These are phyloP conservation scores for Suaeda aralocaspica DNA, from an alignment of 148 eudicot species.

Conservation along the genomic window DNA sequence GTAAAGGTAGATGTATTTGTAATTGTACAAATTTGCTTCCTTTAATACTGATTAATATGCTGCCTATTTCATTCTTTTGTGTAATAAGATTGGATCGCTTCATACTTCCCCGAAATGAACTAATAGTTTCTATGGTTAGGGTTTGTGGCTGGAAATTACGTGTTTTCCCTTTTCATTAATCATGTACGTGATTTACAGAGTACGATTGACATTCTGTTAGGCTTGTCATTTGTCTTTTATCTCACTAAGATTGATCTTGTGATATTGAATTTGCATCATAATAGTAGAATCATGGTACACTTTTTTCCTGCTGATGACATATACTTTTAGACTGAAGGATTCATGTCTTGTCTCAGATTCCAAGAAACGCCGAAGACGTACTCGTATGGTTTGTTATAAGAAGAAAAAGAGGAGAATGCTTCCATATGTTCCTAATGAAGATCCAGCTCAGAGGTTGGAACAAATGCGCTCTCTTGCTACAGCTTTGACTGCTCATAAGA, in stretches of 20 bases:
- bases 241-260: neutral
- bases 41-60: neutral
- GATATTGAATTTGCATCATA: neutral
- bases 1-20: neutral
- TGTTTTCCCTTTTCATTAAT: neutral
- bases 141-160: neutral
- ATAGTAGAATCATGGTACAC: neutral
- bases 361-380: slow-evolving; percentile 69
- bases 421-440: slow-evolving; percentile 62
- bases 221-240: neutral
- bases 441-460: slow-evolving; percentile 47
- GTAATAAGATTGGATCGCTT: neutral
- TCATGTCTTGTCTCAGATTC: slow-evolving; percentile 39
- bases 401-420: slow-evolving; percentile 62
- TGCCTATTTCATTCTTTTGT: neutral
- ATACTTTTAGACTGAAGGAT: slow-evolving; percentile 16
- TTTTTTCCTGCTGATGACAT: neutral
- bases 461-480: slow-evolving; percentile 86
- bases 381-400: slow-evolving; percentile 59
- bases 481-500: slow-evolving; percentile 53
- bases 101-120: neutral
- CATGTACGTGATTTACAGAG: neutral
- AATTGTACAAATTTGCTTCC: neutral
- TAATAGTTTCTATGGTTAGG: neutral
- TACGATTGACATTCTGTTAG: neutral